These are phyloP conservation scores for Amphicarpaea edgeworthii DNA, from an alignment of 306 rosid species.

Conservation along the genomic window DNA sequence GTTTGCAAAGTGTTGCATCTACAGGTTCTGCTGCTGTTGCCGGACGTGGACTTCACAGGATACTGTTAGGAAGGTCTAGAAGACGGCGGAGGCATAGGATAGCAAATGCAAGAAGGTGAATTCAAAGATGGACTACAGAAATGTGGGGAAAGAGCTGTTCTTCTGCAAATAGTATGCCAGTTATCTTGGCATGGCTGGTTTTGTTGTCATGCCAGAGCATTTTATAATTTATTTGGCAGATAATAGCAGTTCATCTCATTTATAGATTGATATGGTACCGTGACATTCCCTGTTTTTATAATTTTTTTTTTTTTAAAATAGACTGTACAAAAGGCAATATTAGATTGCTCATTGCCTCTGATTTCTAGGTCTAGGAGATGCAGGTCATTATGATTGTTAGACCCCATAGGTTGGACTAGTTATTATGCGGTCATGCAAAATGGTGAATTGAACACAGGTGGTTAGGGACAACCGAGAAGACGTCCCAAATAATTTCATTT, in stretches of 20 bases:
- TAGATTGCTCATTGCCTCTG: slow-evolving; percentile 50
- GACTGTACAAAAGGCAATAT: slow-evolving; percentile 51
- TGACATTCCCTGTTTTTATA: slow-evolving; percentile 32
- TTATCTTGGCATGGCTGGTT: slow-evolving; percentile 42
- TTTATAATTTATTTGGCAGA: slow-evolving; percentile 48
- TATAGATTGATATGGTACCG: slow-evolving; percentile 40
- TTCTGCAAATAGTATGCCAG: slow-evolving; percentile 31
- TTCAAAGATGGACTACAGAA: slow-evolving; percentile 12
- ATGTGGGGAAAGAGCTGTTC: slow-evolving; percentile 42
- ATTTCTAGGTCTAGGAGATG: slow-evolving; percentile 46
- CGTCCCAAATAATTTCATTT: slow-evolving; percentile 46
- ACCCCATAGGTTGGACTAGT: slow-evolving; percentile 37
- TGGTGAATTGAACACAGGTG: slow-evolving; percentile 49
- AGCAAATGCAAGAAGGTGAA: slow-evolving; percentile 47
- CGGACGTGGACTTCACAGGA: slow-evolving; percentile 59
- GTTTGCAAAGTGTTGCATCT: slow-evolving; percentile 55
- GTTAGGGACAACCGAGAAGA: slow-evolving; percentile 32
- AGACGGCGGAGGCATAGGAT: slow-evolving; percentile 63
- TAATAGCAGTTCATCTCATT: slow-evolving; percentile 39
- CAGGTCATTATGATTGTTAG: slow-evolving; percentile 41
- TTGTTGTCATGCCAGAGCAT: slow-evolving; percentile 41
- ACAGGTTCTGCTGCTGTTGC: slow-evolving; percentile 58
- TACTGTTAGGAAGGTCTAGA: slow-evolving; percentile 57
- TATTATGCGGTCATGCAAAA: slow-evolving; percentile 45
- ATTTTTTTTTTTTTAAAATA: too few species aligned